Percentiles rank a stretch among this genome's conserved stretches.
Evolutionary conservation across 176 grass and related monocot species (phyloP).

Genomic region (Phyllostachys edulis): DNA sequence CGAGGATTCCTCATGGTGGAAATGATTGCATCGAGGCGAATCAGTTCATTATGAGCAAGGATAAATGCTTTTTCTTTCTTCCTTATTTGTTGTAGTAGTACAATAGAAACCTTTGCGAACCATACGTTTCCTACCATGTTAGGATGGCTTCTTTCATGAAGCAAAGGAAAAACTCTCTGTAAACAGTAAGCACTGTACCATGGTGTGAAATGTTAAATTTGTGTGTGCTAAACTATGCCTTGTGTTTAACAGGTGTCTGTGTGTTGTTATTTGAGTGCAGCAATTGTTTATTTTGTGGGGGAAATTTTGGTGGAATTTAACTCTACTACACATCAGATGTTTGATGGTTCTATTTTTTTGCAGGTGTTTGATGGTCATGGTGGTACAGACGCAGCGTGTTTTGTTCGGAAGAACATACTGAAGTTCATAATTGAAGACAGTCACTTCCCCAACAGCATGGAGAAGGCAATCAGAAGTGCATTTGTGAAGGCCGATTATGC

Average conservation of each 20-base stretch:
- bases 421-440: slow-evolving; percentile 82
- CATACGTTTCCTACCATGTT: background rate
- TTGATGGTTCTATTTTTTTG: slow-evolving; percentile 27
- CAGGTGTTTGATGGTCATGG: slow-evolving; percentile 98
- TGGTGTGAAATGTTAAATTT: background rate
- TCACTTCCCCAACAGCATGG: slow-evolving; percentile 69
- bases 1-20: background rate
- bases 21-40: slow-evolving; percentile 37
- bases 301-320: background rate
- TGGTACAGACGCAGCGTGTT: slow-evolving; percentile 82
- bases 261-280: background rate
- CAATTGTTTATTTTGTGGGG: background rate
- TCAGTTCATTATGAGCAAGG: slow-evolving; percentile 24
- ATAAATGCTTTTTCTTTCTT: slow-evolving; percentile 2
- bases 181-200: background rate
- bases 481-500: slow-evolving; percentile 83
- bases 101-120: background rate
- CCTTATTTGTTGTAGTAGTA: background rate
- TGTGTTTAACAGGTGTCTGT: background rate
- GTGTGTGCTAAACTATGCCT: background rate
- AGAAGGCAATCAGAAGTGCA: slow-evolving; percentile 68
- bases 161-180: background rate
- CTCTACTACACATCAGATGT: slow-evolving; percentile 7
- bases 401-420: slow-evolving; percentile 83
- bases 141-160: background rate